Conservation (phyloP, 495 filamentous ascomycete genomes). For the Umbilicaria muhlenbergii region DNA sequence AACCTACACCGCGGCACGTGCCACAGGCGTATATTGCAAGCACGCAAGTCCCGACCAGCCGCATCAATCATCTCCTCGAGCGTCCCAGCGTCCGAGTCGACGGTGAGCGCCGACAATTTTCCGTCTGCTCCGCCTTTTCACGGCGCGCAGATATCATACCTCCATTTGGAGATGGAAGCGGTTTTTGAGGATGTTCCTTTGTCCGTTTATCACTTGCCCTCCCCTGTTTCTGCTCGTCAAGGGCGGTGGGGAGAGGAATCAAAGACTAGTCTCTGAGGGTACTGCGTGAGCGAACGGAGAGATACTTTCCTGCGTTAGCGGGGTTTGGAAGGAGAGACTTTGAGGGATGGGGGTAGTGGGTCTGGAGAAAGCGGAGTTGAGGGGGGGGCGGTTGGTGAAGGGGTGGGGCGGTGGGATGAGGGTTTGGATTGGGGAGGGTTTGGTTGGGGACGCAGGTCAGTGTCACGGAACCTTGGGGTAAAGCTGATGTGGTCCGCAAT, state of each 20-base stretch:
- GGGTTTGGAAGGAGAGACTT: slow-evolving; percentile 17
- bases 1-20: slow-evolving; percentile 37
- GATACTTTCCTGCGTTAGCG: slow-evolving; percentile 15
- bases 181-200: slow-evolving; percentile 78
- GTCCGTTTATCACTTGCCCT: slow-evolving; percentile 50
- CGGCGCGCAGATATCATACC: slow-evolving; percentile 17
- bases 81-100: slow-evolving; percentile 35
- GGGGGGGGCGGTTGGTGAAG: not conserved
- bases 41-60: slow-evolving; percentile 42
- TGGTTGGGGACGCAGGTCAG: not conserved
- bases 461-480: not conserved
- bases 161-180: slow-evolving; percentile 36
- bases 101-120: slow-evolving; percentile 48
- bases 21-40: slow-evolving; percentile 31
- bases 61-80: slow-evolving; percentile 58
- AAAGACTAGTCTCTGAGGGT: slow-evolving; percentile 77
- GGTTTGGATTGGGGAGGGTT: not conserved
- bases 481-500: not conserved
- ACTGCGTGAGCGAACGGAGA: slow-evolving; percentile 63
- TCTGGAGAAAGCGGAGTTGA: not conserved
- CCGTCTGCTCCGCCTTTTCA: slow-evolving; percentile 6
- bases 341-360: not conserved
- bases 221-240: slow-evolving; percentile 17
- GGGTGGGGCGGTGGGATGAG: slow-evolving; percentile 8
- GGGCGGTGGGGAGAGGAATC: slow-evolving; percentile 49